Evolutionary conservation across 306 rosid genomes (phyloP).

Genomic region (Sechiopsis laciniata): DNA sequence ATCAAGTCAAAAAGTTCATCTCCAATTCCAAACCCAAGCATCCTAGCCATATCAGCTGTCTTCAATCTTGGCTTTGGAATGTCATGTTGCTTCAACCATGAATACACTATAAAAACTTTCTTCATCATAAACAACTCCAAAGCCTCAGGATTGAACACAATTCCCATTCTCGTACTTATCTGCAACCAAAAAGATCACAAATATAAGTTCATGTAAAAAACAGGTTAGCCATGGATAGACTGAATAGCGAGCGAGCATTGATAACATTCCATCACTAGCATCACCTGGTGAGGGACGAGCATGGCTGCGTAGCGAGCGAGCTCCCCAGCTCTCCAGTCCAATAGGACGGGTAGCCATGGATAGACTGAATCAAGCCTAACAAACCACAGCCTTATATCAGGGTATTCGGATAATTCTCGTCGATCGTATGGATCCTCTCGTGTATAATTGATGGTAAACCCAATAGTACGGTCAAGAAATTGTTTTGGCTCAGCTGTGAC

Average conservation of each 20-base stretch:
- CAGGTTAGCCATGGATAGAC: no score
- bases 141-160: conserved; percentile 91
- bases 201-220: no score
- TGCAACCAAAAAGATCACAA: conserved; percentile 22
- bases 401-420: conserved; percentile 69
- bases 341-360: conserved; percentile 83
- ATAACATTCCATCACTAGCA: conserved; percentile 2
- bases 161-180: conserved; percentile 88
- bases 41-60: conserved; percentile 82
- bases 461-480: conserved; percentile 69
- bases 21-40: conserved; percentile 96
- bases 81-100: conserved; percentile 78
- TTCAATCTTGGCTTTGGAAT: conserved; percentile 71
- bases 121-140: conserved; percentile 75
- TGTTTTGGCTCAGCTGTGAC: conserved; percentile 59
- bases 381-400: conserved; percentile 89
- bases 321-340: conserved; percentile 96
- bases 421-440: conserved; percentile 70
- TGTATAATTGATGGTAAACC: conserved; percentile 66
- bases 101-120: conserved; percentile 68
- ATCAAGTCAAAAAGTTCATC: conserved; percentile 67
- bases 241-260: not conserved
- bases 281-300: conserved; percentile 96
- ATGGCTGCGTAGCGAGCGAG: conserved; percentile 90
- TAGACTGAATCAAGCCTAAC: conserved; percentile 79